These are phyloP conservation scores for Ogataea trehalophila DNA, from an alignment of 805 yeast genomes.

Conservation along the genomic window DNA sequence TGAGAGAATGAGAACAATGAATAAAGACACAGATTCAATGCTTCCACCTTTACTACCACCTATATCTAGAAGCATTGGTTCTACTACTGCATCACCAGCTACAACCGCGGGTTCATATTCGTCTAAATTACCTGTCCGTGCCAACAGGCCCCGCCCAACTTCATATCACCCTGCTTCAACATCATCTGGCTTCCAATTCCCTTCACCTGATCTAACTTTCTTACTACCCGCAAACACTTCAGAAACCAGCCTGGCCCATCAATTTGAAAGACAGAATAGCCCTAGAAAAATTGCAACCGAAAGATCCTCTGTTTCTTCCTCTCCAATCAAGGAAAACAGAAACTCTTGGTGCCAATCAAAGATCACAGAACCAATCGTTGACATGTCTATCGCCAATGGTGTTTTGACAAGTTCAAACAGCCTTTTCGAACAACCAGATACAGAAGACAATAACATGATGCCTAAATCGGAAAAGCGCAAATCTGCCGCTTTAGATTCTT, in stretches of 20 bases:
- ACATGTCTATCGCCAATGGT: constrained; percentile 29
- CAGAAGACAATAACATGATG: constrained; percentile 1
- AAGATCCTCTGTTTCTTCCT: constrained; percentile 16
- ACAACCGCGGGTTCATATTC: constrained; percentile 30
- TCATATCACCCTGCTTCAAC: constrained; percentile 71
- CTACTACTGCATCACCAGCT: constrained; percentile 28
- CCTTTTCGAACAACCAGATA: constrained; percentile 1
- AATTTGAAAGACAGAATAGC: constrained; percentile 14
- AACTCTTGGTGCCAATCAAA: constrained; percentile 28
- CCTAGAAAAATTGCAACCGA: constrained; percentile 9
- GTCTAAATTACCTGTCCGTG: constrained; percentile 26
- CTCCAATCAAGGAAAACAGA: constrained; percentile 27
- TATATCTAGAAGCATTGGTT: constrained; percentile 13
- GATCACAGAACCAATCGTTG: constrained; percentile 29
- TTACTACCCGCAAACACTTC: constrained; percentile 22
- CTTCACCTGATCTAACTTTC: constrained; percentile 28
- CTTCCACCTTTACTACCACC: constrained; percentile 27
- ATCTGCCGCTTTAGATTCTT: constrained; percentile 30
- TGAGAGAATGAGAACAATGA: constrained; percentile 12
- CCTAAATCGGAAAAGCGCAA: constrained; percentile 26
- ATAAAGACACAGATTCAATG: constrained; percentile 6
- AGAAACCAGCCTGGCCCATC: constrained; percentile 19
- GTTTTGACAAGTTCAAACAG: constrained; percentile 21
- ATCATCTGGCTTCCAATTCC: constrained; percentile 20
- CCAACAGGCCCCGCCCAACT: constrained; percentile 73